Base-by-base conservation (phyloP, 169 alveolate species). In the Babesia divergens region DNA sequence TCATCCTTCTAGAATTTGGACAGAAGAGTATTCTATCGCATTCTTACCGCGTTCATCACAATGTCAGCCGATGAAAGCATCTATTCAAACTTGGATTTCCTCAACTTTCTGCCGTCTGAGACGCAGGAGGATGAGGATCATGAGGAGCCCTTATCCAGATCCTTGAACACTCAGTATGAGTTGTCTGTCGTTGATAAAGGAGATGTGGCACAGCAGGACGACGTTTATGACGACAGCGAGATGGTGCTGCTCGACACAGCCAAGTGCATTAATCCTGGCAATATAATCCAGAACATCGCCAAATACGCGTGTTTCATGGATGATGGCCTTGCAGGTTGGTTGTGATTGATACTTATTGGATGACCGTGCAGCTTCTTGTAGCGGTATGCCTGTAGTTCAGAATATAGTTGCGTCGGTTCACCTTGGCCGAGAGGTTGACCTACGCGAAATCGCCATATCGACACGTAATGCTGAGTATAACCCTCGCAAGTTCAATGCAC, bases 381-480 rank as follows among this genome's bases (percentile, higher is more conserved):
- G 46, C 53, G 53, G 53, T 46, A n/a, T 83, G 11, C 97, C 98
- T 11, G 91, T 87, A 47, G 82, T 96, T n/a, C 95, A 95, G 83
- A 97, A 97, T 65, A 95, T 97, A 8, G 98, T 97, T 37, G 95
- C 99, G 0, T 96, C 99, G 37, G 98, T 93, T 0, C 94, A 97
- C 70, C 74, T 97, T 31, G 84, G 93, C 38, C 72, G 91, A 26
- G 89, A 92, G 58, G 72, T 97, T 28, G 98, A 97, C 79, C 88
- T 97, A 22, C 86, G 97, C 37, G 90, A 87, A 67, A 94, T 97
- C 6, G 98, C 99, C 2, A 79, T 95, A 2, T 93, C 95, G 43
- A 97, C 98, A 16, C 81, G 98, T 38, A 95, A 96, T 75, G 98
- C 98, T 7, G 99, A 97, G 89, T 97, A 96, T 74, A 97, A 96